These are phyloP conservation scores for Hamiltosporidium magnivora DNA, from an alignment of 371 early-diverging fungal genomes.

Conservation along the genomic window DNA sequence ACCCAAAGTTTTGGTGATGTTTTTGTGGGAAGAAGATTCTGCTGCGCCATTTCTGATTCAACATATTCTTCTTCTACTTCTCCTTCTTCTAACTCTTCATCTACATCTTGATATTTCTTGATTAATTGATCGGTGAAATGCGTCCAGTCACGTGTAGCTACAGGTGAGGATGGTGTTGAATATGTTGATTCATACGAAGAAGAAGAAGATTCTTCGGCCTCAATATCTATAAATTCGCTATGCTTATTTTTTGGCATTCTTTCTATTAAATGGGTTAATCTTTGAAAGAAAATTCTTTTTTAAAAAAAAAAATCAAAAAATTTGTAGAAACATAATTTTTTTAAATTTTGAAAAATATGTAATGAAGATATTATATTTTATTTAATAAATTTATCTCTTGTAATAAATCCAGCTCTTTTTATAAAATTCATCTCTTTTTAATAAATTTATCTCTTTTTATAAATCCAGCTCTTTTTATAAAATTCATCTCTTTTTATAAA, in stretches of 20 bases:
- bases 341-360: neutral
- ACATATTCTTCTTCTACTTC: neutral
- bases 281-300: neutral
- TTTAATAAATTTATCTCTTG: no score
- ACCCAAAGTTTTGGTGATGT: conserved; percentile 51
- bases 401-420: no score
- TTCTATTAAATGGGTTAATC: neutral
- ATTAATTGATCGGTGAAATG: neutral
- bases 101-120: neutral
- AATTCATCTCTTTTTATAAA: no score
- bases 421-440: no score
- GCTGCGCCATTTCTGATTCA: neutral
- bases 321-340: neutral
- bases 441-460: no score
- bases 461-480: no score
- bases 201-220: neutral
- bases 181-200: neutral
- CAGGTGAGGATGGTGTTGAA: neutral
- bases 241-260: neutral
- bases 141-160: neutral
- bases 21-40: conserved; percentile 19
- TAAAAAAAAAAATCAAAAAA: neutral
- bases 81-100: neutral
- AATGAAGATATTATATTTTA: no score
- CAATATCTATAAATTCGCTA: neutral